Base-by-base conservation (phyloP, 116 monocot species). In the Thalassia testudinum region DNA sequence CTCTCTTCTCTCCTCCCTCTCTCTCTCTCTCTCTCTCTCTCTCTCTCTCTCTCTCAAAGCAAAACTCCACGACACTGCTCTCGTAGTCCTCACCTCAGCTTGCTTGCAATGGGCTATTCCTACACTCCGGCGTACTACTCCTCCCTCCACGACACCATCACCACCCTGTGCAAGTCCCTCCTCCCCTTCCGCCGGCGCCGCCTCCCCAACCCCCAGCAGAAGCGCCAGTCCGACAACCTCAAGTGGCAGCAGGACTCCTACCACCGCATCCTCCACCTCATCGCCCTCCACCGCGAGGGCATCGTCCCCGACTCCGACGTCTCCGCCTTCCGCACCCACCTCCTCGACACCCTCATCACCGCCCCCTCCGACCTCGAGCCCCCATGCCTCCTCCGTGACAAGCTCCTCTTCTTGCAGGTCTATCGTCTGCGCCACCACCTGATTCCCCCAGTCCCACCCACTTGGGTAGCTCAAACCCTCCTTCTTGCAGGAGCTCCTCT, bases 221-320 rank as follows among this genome's bases (percentile, higher is more conserved):
- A 81, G 57, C 71, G 60, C 47, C 95, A 88, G 16, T 21, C 81
- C 14, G 81, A 87, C 37, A 69, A 58, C 51, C 81, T 95, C 54
- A 95, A 88, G 58, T 84, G 95, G 95, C 95, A 95, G 74, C 95
- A 95, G 67, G 85, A 88, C 11, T 81, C 81, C 27, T 95, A 85
- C 76, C 95, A 95, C 70, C 70, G 74, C 38, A 87, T 95, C 47
- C 81, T 88, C 43, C 63, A 95, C 50, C 74, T 95, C 23, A 67
- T 76, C 26, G 85, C 66, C 38, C 79, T 88, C 25, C 76, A 77
- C 47, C 75, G 71, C 21, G 95, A 88, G 62, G 88, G 88, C 27
- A 85, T 95, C 25, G 75, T 75, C 1, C 37, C 73, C 8, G 76
- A 78, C 21, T 17, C 60, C 34, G 82, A 88, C 54, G 81, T 95